These are phyloP conservation scores for Nicotiana benthamiana DNA, from an alignment of 257 asterid species.

Conservation along the genomic window DNA sequence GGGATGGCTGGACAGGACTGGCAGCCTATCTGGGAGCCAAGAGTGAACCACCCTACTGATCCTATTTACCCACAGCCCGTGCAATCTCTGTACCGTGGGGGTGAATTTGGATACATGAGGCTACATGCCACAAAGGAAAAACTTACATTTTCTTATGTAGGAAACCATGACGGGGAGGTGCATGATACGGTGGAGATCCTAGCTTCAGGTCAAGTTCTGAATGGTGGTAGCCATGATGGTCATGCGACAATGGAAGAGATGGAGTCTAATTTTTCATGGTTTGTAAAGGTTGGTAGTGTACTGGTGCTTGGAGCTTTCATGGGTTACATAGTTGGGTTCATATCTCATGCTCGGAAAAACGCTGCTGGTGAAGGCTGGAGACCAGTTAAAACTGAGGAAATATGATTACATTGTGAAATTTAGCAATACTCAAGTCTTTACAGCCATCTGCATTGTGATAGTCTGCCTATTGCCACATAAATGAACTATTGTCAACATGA, in stretches of 20 bases:
- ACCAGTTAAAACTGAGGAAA: slow-evolving; percentile 53
- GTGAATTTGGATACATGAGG: slow-evolving; percentile 75
- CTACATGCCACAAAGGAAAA: slow-evolving; percentile 59
- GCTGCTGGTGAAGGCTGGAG: slow-evolving; percentile 40
- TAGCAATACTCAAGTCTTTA: neutral
- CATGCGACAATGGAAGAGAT: neutral
- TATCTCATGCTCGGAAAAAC: slow-evolving; percentile 38
- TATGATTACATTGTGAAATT: slow-evolving; percentile 3
- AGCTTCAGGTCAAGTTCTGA: slow-evolving; percentile 64
- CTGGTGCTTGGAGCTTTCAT: slow-evolving; percentile 64
- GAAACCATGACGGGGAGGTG: slow-evolving; percentile 84
- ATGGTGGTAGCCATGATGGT: slow-evolving; percentile 22
- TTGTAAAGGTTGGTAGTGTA: slow-evolving; percentile 39
- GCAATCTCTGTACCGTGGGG: slow-evolving; percentile 68
- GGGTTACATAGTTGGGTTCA: slow-evolving; percentile 60
- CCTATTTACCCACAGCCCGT: slow-evolving; percentile 81
- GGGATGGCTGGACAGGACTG: slow-evolving; percentile 97
- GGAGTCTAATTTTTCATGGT: slow-evolving; percentile 41
- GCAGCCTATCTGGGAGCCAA: slow-evolving; percentile 87
- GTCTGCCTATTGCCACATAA: neutral
- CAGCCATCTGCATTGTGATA: neutral
- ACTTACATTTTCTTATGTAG: slow-evolving; percentile 61
- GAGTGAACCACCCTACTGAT: slow-evolving; percentile 42
- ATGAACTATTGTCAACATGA: neutral
- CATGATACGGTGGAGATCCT: slow-evolving; percentile 75